Conservation (phyloP, 306 rosid genomes). For the Astragalus membranaceus region DNA sequence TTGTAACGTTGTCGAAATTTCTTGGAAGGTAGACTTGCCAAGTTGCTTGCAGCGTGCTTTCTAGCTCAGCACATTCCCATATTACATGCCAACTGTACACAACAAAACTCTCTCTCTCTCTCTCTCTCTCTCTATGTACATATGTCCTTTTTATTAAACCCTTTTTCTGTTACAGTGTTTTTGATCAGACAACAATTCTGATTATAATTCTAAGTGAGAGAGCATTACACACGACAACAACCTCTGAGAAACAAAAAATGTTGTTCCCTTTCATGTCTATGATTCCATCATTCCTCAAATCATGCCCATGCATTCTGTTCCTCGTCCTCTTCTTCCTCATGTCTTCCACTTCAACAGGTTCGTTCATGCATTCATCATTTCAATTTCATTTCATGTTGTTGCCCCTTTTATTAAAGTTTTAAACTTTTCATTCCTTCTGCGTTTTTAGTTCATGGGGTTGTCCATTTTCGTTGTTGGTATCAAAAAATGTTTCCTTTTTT, state of each 20-base stretch:
- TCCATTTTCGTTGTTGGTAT: neutral
- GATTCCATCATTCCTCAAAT: conserved; percentile 11
- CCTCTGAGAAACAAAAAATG: conserved; percentile 10
- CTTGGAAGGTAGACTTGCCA: neutral
- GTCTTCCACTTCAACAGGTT: conserved; percentile 53
- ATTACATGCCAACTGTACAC: conserved; percentile 13
- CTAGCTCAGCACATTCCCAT: neutral
- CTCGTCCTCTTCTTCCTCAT: conserved; percentile 25
- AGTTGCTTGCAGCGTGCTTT: neutral
- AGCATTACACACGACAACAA: neutral
- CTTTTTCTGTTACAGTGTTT: neutral
- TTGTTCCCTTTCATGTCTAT: conserved; percentile 1
- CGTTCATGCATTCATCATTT: neutral
- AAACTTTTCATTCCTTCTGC: neutral
- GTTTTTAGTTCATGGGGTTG: conserved; percentile 11
- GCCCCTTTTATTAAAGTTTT: conserved; percentile 1
- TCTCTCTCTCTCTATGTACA: neutral
- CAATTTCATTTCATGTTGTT: neutral
- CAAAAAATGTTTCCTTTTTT: neutral
- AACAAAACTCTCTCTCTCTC: neutral
- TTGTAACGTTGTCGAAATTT: neutral
- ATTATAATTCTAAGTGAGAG: neutral
- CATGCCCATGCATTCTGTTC: conserved; percentile 23
- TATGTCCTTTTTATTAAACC: neutral
- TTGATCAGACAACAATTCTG: neutral